A percentile compares a stretch with the other conserved stretches of the same genome.
These are phyloP conservation scores for Pittosporum tobira DNA, from an alignment of 129 eudicot species.

Conservation along the genomic window DNA sequence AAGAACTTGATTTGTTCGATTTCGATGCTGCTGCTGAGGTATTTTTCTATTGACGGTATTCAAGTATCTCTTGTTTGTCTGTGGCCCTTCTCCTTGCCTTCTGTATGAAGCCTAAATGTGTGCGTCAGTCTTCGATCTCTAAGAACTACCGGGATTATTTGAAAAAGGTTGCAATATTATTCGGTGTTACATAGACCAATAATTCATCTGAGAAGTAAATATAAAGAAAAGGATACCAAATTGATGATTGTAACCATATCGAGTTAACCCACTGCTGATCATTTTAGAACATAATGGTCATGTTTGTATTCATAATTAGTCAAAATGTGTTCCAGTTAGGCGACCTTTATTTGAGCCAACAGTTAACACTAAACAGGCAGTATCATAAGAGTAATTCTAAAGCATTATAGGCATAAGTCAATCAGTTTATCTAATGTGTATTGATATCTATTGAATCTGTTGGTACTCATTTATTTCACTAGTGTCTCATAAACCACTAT, in stretches of 20 bases:
- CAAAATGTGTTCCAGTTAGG: background rate
- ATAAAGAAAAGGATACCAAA: background rate
- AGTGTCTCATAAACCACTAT: background rate
- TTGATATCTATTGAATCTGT: background rate
- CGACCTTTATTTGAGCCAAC: background rate
- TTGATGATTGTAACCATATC: background rate
- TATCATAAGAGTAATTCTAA: background rate
- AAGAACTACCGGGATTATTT: background rate
- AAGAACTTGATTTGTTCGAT: conserved; percentile 79
- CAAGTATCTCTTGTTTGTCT: conserved; percentile 4
- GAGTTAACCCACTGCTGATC: background rate
- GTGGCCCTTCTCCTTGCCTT: background rate
- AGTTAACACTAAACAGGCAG: background rate
- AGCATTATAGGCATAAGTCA: background rate
- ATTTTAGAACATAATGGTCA: background rate
- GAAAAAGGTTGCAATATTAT: background rate
- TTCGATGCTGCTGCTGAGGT: conserved; percentile 98
- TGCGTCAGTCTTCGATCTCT: background rate
- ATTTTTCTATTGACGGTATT: conserved; percentile 22
- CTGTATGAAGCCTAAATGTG: background rate
- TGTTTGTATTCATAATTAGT: background rate
- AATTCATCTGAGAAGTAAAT: background rate
- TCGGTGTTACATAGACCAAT: background rate
- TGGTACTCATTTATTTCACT: background rate
- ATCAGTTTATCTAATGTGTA: background rate